phyloP scores from a whole-genome alignment of 108 stramenopile genomes.

The Schizochytrium sp. region DNA sequence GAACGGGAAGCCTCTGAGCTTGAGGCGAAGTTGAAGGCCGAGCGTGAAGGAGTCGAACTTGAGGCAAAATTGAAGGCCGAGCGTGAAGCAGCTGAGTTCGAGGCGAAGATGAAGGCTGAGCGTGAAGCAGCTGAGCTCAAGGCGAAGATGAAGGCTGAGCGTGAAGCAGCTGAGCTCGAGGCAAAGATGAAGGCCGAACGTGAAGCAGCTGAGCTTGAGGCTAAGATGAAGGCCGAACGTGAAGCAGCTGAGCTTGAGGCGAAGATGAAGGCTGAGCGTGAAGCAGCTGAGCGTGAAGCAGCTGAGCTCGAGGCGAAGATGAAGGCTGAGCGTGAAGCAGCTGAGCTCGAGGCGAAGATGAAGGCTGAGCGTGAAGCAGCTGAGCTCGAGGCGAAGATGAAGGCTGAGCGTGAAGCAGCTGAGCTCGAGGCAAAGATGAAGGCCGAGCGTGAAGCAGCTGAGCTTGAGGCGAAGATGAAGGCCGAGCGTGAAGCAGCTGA shows the following conservation, averaged over 20 bases:
- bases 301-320: neutral
- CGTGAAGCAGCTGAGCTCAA: neutral
- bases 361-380: neutral
- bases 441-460: neutral
- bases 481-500: slow-evolving; percentile 1
- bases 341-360: neutral
- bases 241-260: neutral
- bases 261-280: neutral
- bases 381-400: too few species aligned
- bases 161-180: too few species aligned
- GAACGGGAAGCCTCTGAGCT: too few species aligned
- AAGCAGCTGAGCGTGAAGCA: neutral
- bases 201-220: neutral
- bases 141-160: neutral
- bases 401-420: slow-evolving; percentile 17
- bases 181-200: too few species aligned
- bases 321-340: neutral
- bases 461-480: neutral
- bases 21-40: too few species aligned
- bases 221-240: neutral
- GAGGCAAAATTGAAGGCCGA: too few species aligned
- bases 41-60: too few species aligned
- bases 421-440: neutral
- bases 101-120: neutral
- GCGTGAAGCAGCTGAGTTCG: neutral